Conservation (phyloP, 176 grass and related monocot genomes). For the Musa beccarii region DNA sequence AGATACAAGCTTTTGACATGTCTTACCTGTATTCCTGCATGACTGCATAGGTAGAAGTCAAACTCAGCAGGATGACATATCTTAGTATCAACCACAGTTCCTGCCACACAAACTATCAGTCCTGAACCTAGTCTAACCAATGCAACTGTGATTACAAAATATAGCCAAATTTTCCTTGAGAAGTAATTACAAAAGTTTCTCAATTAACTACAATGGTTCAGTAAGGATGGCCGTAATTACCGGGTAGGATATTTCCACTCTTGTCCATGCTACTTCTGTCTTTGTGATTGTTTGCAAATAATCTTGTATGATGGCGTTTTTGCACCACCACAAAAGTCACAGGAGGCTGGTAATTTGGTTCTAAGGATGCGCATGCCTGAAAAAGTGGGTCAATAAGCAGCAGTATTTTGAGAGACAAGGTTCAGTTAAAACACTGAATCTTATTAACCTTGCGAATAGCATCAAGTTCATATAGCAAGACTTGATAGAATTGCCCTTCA, state of each 20-base stretch:
- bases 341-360: slow-evolving; percentile 99
- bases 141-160: not conserved
- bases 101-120: slow-evolving; percentile 28
- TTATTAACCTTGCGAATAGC: slow-evolving; percentile 95
- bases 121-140: not conserved
- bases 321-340: slow-evolving; percentile 99
- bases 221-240: slow-evolving; percentile 28
- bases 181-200: not conserved
- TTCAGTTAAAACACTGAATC: not conserved
- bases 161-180: not conserved
- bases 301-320: slow-evolving; percentile 93
- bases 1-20: not conserved
- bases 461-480: slow-evolving; percentile 93
- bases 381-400: slow-evolving; percentile 4
- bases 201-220: not conserved
- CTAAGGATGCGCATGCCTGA: slow-evolving; percentile 91
- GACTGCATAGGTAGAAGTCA: slow-evolving; percentile 99
- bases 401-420: not conserved
- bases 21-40: slow-evolving; percentile 96
- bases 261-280: slow-evolving; percentile 90
- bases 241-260: slow-evolving; percentile 97
- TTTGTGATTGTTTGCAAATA: slow-evolving; percentile 98
- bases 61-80: slow-evolving; percentile 97
- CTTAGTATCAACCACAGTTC: slow-evolving; percentile 97
- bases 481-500: slow-evolving; percentile 98